These are phyloP conservation scores for Dactylellina parvicollis DNA, from an alignment of 2,329 filamentous ascomycete genomes.

Conservation along the genomic window DNA sequence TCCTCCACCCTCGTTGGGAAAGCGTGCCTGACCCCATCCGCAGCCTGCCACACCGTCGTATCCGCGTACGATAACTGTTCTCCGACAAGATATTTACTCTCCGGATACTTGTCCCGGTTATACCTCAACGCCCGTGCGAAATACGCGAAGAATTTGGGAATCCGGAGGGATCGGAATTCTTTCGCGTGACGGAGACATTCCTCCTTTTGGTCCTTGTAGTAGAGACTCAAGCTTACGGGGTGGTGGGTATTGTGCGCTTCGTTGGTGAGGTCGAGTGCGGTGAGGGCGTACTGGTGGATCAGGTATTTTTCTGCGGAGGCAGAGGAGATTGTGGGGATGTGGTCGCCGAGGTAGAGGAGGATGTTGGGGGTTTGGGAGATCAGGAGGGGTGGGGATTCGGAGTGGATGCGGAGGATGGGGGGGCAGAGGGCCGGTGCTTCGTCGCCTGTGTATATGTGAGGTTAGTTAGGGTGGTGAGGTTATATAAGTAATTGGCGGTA, in stretches of 20 bases:
- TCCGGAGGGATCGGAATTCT: slow-evolving; percentile 70
- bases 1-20: slow-evolving; percentile 74
- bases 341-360: slow-evolving; percentile 73
- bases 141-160: slow-evolving; percentile 78
- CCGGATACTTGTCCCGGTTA: slow-evolving; percentile 61
- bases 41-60: slow-evolving; percentile 76
- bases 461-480: background rate
- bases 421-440: slow-evolving; percentile 75
- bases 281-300: slow-evolving; percentile 73
- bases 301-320: slow-evolving; percentile 66
- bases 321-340: slow-evolving; percentile 67
- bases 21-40: slow-evolving; percentile 72
- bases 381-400: slow-evolving; percentile 63
- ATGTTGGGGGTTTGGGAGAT: slow-evolving; percentile 79
- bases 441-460: slow-evolving; percentile 55
- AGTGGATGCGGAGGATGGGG: slow-evolving; percentile 70
- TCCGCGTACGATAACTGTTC: slow-evolving; percentile 76
- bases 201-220: slow-evolving; percentile 79
- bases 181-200: slow-evolving; percentile 70
- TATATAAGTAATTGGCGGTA: background rate
- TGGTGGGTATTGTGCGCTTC: slow-evolving; percentile 82
- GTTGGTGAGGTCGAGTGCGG: slow-evolving; percentile 76
- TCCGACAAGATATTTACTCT: slow-evolving; percentile 73
- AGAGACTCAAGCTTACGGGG: slow-evolving; percentile 70
- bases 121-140: slow-evolving; percentile 73